These are phyloP conservation scores for Bondarzewia mesenterica DNA, from an alignment of 1,284 basidiomycete genomes.

Conservation along the genomic window DNA sequence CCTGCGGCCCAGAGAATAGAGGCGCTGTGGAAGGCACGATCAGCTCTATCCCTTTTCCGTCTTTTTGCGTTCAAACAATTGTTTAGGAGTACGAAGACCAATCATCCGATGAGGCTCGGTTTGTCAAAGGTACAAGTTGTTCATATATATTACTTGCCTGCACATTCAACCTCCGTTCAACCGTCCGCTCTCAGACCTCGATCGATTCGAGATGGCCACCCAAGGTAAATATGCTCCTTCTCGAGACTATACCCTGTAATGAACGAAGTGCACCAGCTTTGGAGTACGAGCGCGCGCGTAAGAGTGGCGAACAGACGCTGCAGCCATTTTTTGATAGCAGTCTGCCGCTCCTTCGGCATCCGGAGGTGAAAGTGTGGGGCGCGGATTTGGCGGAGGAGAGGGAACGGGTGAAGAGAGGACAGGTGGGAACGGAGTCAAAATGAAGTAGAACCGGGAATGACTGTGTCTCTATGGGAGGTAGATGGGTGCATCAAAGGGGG, in stretches of 20 bases:
- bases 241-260: background rate
- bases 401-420: too few species aligned
- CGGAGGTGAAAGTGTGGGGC: constrained; percentile 75
- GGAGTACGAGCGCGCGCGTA: constrained; percentile 61
- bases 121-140: constrained; percentile 87
- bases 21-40: constrained; percentile 68
- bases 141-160: too few species aligned
- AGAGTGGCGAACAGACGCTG: constrained; percentile 28
- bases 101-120: constrained; percentile 73
- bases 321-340: constrained; percentile 74
- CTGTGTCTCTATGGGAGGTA: too few species aligned
- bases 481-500: too few species aligned
- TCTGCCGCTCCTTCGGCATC: constrained; percentile 64
- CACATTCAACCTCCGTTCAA: background rate
- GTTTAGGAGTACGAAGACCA: constrained; percentile 86
- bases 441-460: too few species aligned
- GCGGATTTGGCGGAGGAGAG: constrained; percentile 54
- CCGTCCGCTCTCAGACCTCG: constrained; percentile 54
- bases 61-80: background rate
- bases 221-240: constrained; percentile 46
- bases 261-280: constrained; percentile 34
- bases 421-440: too few species aligned
- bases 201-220: constrained; percentile 87
- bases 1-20: constrained; percentile 75
- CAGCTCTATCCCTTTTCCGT: constrained; percentile 1